These are phyloP conservation scores for Dryas alaskensis DNA, from an alignment of 306 rosid species.

Conservation along the genomic window DNA sequence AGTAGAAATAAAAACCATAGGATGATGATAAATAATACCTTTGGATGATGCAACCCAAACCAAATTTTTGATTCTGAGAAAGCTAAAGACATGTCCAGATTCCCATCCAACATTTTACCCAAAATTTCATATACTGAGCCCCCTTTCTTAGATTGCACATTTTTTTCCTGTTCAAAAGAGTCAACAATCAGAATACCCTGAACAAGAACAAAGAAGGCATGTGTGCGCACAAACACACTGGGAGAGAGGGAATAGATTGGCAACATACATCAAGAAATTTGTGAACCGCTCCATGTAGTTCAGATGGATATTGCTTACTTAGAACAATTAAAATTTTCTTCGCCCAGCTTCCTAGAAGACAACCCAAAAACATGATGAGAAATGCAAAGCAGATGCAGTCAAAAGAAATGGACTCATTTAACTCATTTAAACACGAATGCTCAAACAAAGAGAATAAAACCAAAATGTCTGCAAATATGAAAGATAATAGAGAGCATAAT, in stretches of 20 bases:
- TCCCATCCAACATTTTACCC: constrained; percentile 64
- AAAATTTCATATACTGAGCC: constrained; percentile 50
- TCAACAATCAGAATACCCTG: constrained; percentile 19
- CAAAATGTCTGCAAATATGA: neutral
- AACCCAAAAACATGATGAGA: constrained; percentile 27
- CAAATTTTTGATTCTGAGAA: constrained; percentile 64
- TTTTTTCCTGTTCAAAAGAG: constrained; percentile 48
- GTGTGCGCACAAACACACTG: neutral
- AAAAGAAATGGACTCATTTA: neutral
- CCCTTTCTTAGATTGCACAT: constrained; percentile 49
- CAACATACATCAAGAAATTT: constrained; percentile 67
- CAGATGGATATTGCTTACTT: constrained; percentile 69
- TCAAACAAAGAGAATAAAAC: neutral
- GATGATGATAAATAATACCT: constrained; percentile 41
- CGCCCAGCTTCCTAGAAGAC: constrained; percentile 61
- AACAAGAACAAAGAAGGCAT: constrained; percentile 16
- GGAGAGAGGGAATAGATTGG: neutral
- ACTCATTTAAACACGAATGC: neutral
- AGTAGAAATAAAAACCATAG: constrained; percentile 9
- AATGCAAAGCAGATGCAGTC: constrained; percentile 1
- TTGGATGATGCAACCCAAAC: constrained; percentile 83
- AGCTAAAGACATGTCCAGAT: constrained; percentile 44
- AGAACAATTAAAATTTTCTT: constrained; percentile 58
- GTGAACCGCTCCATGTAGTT: constrained; percentile 60
- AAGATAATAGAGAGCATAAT: neutral